A percentile compares a stretch with the other conserved stretches of the same genome.
Evolutionary conservation across 106 monocot species (phyloP).

Genomic region (Narthecium ossifragum): DNA sequence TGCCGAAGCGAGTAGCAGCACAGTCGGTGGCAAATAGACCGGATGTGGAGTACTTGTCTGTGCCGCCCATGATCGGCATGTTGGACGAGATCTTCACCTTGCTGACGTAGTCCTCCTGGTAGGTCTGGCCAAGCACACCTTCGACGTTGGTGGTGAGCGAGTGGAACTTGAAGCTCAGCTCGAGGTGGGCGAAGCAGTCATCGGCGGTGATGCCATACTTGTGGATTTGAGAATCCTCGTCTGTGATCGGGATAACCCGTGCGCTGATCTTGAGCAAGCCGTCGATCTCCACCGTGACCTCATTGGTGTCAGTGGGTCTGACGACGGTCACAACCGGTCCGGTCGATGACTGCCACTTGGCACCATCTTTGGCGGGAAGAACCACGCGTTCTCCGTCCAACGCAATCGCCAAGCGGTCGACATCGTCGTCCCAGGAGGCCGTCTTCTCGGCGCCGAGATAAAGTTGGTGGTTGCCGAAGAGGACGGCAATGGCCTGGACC

Average conservation of each 20-base stretch:
- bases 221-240: slow-evolving; percentile 17
- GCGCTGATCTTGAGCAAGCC: slow-evolving; percentile 5
- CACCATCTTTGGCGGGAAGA: slow-evolving; percentile 6
- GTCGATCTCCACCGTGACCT: slow-evolving; percentile 9
- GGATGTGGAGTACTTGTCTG: slow-evolving; percentile 11
- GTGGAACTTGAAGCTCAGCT: slow-evolving; percentile 18
- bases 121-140: slow-evolving; percentile 25
- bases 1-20: slow-evolving; percentile 11
- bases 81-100: neutral
- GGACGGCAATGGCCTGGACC: slow-evolving; percentile 35
- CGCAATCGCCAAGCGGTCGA: slow-evolving; percentile 33
- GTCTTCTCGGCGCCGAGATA: slow-evolving; percentile 33
- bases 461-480: slow-evolving; percentile 36
- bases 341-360: slow-evolving; percentile 7
- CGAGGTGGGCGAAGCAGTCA: slow-evolving; percentile 30
- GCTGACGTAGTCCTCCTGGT: slow-evolving; percentile 13
- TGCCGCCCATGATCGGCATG: slow-evolving; percentile 34
- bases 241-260: slow-evolving; percentile 16
- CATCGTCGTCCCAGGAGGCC: slow-evolving; percentile 28
- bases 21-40: slow-evolving; percentile 25
- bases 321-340: slow-evolving; percentile 1
- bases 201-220: slow-evolving; percentile 10
- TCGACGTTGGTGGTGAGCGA: slow-evolving; percentile 8
- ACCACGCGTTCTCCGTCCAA: slow-evolving; percentile 30
- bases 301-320: slow-evolving; percentile 7